These are phyloP conservation scores for Sclerotinia glacialis DNA, from an alignment of 2,329 filamentous ascomycete genomes.

Conservation along the genomic window DNA sequence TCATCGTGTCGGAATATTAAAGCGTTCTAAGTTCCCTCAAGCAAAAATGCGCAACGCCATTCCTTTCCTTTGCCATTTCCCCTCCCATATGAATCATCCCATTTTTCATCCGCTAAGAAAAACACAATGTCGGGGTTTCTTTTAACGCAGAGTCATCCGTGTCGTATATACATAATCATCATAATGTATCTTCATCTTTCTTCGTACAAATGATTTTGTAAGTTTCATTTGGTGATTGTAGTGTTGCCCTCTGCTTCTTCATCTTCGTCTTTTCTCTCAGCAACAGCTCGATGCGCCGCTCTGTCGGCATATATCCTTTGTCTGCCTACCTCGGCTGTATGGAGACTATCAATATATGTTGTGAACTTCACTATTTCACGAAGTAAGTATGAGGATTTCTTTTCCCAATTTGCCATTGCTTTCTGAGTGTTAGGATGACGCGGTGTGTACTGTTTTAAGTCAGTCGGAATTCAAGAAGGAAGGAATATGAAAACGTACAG, in stretches of 20 bases:
- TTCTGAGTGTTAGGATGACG: constrained; percentile 75
- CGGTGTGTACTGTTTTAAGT: constrained; percentile 63
- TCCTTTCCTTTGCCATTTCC: neutral
- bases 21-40: neutral
- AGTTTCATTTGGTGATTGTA: constrained; percentile 6
- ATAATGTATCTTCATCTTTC: constrained; percentile 9
- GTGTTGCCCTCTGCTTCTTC: constrained; percentile 23
- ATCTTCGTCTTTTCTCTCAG: constrained; percentile 27
- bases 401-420: constrained; percentile 96
- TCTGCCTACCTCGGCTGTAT: constrained; percentile 66
- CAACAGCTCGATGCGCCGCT: constrained; percentile 39
- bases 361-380: constrained; percentile 95
- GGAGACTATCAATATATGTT: constrained; percentile 86
- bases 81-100: neutral
- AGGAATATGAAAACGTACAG: constrained; percentile 48
- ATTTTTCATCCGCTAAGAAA: neutral
- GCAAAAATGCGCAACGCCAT: neutral
- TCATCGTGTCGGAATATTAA: neutral
- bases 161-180: constrained; percentile 17
- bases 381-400: constrained; percentile 87
- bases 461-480: neutral
- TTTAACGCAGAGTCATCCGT: constrained; percentile 2
- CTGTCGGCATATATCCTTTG: constrained; percentile 64
- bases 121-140: neutral
- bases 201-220: neutral